Conservation (phyloP, 1,139 yeast genomes). For the Suhomyces terraborum region DNA sequence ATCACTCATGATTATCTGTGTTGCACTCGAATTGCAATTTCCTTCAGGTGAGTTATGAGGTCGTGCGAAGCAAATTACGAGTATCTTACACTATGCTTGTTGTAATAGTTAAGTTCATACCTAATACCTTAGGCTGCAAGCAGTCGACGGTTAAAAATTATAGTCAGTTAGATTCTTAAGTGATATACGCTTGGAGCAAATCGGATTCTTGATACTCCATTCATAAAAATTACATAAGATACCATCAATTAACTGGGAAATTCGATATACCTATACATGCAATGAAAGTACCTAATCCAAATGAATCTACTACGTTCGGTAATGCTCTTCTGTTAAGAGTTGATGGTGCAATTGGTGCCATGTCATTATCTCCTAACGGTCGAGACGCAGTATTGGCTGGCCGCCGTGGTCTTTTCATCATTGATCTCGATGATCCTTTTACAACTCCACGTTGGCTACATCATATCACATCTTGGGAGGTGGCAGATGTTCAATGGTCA, state of each 20-base stretch:
- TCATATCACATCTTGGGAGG: slow-evolving; percentile 96
- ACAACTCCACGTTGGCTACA: slow-evolving; percentile 93
- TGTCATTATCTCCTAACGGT: slow-evolving; percentile 90
- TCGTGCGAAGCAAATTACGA: too few species aligned
- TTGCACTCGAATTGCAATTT: neutral
- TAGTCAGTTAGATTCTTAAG: too few species aligned
- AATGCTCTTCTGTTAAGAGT: slow-evolving; percentile 79
- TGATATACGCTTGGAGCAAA: too few species aligned
- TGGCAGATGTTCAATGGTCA: slow-evolving; percentile 98
- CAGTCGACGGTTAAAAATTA: neutral
- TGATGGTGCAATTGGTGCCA: slow-evolving; percentile 92
- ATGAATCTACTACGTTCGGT: slow-evolving; percentile 64
- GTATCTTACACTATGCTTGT: too few species aligned
- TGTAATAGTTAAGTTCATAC: neutral
- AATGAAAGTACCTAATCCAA: slow-evolving; percentile 13
- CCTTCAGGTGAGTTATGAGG: neutral
- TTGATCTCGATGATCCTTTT: slow-evolving; percentile 95
- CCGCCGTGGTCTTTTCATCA: slow-evolving; percentile 79
- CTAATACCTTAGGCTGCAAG: neutral
- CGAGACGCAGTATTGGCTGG: slow-evolving; percentile 94
- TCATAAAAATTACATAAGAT: neutral
- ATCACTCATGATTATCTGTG: slow-evolving; percentile 10
- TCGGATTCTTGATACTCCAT: neutral
- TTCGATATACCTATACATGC: neutral
- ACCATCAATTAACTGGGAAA: neutral